Base-by-base conservation (phyloP, 2,329 filamentous ascomycete genomes). In the Pseudogymnoascus sp. region DNA sequence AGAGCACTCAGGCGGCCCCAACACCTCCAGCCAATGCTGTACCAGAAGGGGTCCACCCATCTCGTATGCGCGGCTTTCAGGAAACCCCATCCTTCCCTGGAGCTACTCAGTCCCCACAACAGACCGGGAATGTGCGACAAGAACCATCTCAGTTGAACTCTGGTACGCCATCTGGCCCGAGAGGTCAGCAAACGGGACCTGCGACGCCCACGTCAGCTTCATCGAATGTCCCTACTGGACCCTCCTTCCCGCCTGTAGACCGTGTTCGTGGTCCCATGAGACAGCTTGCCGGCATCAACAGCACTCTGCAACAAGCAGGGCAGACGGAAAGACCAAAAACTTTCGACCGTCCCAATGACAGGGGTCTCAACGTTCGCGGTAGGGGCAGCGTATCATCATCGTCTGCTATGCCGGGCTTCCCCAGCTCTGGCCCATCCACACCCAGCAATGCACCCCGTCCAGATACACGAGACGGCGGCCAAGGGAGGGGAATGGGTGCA, bases 281-380 rank as follows among this genome's bases (percentile, higher is more conserved):
- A 63, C 82, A 86, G 67, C 74, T 87, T 31, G 80, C 80, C 11
- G 80, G 81, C 52, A 86, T 88, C 64, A 84, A 86, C 67, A 84
- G 74, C 65, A 83, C 79, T 60, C 76, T 86, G 3, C 80, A 82
- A 66, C 79, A 82, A 70, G 78, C 78, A 0, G 79, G 69, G 69
- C 71, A 81, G 68, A 39, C 55, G 2, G 55, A 37, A 31, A 52
- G 45, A 31, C 66, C 77, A 69, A 75, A 75, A 70, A 72, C 69
- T 23, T 75, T 67, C 26, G 67, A 71, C 23, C 63, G 63, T 31
- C 38, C 35, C 14, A 21, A 26, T 23, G 66, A 69, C 29, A 49
- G 65, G 2, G 39, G 61, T 37, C 61, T 64, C 8, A 70, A 66
- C 62, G 60, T 67, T 55, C 71, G 72, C 61, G 67, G 68, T n/a